Conservation (phyloP, 768 basidiomycete species). For the Serendipita vermifera region DNA sequence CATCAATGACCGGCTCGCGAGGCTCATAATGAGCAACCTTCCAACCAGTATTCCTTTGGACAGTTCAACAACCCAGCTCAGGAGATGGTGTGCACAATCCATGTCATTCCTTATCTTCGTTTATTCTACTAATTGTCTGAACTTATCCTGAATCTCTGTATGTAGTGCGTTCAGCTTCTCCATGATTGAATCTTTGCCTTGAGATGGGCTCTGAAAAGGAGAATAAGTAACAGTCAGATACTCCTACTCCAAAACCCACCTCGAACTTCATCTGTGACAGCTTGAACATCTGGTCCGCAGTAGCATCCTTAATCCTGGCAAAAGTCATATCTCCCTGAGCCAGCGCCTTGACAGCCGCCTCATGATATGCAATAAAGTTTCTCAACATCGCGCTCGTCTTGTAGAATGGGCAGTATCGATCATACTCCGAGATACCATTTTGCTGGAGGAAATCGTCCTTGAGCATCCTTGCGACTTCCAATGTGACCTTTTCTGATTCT, state of each 20-base stretch:
- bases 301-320: slow-evolving; percentile 71
- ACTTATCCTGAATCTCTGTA: slow-evolving; percentile 83
- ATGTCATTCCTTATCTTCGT: too few species aligned
- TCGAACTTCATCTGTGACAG: slow-evolving; percentile 99
- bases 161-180: slow-evolving; percentile 71
- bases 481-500: slow-evolving; percentile 94
- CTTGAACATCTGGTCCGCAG: slow-evolving; percentile 84
- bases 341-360: slow-evolving; percentile 77
- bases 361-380: slow-evolving; percentile 90
- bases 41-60: too few species aligned
- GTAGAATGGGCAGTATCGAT: slow-evolving; percentile 96
- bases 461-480: slow-evolving; percentile 93
- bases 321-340: slow-evolving; percentile 74
- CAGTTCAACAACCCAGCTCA: too few species aligned
- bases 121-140: slow-evolving; percentile 70
- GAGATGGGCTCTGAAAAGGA: slow-evolving; percentile 61
- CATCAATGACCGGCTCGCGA: too few species aligned
- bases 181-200: slow-evolving; percentile 74
- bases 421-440: slow-evolving; percentile 97
- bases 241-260: slow-evolving; percentile 33
- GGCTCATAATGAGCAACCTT: too few species aligned
- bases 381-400: slow-evolving; percentile 93
- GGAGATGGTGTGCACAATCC: too few species aligned
- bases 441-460: slow-evolving; percentile 97
- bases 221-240: slow-evolving; percentile 8